Evolutionary conservation across 495 filamentous ascomycete species (phyloP).

Genomic region (Neurospora tetrasperma): DNA sequence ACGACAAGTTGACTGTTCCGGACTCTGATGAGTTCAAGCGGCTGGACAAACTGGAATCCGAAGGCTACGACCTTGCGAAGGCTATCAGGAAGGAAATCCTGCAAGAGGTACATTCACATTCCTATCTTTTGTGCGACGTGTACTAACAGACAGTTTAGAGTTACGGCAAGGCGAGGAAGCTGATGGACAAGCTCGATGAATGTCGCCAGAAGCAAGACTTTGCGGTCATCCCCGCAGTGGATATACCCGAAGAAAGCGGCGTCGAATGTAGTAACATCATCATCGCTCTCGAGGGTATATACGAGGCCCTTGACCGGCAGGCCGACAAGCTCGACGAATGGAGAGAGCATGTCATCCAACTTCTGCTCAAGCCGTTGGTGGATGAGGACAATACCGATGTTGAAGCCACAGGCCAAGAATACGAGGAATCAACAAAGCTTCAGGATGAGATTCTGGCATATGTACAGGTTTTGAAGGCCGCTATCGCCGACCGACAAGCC

Average conservation of each 20-base stretch:
- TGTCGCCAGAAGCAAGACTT: slow-evolving; percentile 43
- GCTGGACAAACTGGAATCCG: slow-evolving; percentile 58
- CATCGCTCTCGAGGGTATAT: slow-evolving; percentile 28
- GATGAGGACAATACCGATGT: slow-evolving; percentile 56
- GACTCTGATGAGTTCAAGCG: slow-evolving; percentile 54
- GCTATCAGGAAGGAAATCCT: slow-evolving; percentile 66
- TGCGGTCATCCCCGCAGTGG: slow-evolving; percentile 47
- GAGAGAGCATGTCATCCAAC: slow-evolving; percentile 57
- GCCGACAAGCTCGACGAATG: slow-evolving; percentile 58
- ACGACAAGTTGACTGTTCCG: slow-evolving; percentile 48
- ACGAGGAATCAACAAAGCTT: slow-evolving; percentile 72
- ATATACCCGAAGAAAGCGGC: slow-evolving; percentile 11
- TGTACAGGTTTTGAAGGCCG: slow-evolving; percentile 61
- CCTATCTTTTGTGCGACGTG: background rate
- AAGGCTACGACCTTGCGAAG: slow-evolving; percentile 68
- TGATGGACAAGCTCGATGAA: slow-evolving; percentile 37
- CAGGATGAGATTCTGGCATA: slow-evolving; percentile 80
- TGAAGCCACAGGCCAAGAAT: slow-evolving; percentile 78
- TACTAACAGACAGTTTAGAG: slow-evolving; percentile 13
- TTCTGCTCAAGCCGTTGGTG: slow-evolving; percentile 64
- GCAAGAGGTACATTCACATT: slow-evolving; percentile 25
- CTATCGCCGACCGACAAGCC: slow-evolving; percentile 69
- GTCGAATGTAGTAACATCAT: slow-evolving; percentile 26
- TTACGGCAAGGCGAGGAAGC: slow-evolving; percentile 22
- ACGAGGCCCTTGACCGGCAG: slow-evolving; percentile 54